Base-by-base conservation (phyloP, 805 yeast genomes). In the Teunomyces pallodes region DNA sequence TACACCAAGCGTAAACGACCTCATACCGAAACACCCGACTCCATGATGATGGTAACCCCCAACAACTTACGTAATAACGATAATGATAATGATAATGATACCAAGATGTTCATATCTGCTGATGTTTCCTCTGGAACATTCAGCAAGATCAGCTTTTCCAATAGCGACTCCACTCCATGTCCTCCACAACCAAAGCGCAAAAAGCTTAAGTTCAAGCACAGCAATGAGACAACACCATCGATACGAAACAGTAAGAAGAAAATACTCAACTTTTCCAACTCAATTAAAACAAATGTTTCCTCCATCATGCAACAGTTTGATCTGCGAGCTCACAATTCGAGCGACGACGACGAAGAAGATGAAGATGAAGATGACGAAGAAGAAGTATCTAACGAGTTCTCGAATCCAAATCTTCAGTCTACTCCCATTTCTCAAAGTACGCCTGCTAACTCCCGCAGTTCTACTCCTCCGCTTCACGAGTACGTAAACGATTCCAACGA, bases 391-490 rank as follows among this genome's bases (percentile, higher is more conserved):
- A n/a, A 49, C 45, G 10, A 33, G 13, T 28, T 46, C 27, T 39
- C 40, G 31, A 41, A 26, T 17, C 24, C 42, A 16, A 35, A 43
- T 5, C 13, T 30, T 12, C 46, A 44, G 20, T 53, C 69, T 2
- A 71, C 75, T 0, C 77, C 76, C 0, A 71, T 72, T 9, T 67
- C 75, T 4, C 76, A 70, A 51, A 67, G 74, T 4, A 72, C 77
- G 0, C 77, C 77, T 8, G 67, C 76, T 14, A 71, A 70, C 47
- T 69, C 74, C 0, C 54, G 75, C 39, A 60, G 72, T 4, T 60
- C 70, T 9, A 61, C 72, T 5, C 70, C 75, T 7, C 58, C 60
- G 3, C 28, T 42, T 12, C 28, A 42, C 9, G 75, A 68, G 40
- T 69, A 60, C 48, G 24, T 20, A 20, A 80, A 79, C 1, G 66